Conservation (phyloP, 768 basidiomycete genomes). For the Lactarius sp. region DNA sequence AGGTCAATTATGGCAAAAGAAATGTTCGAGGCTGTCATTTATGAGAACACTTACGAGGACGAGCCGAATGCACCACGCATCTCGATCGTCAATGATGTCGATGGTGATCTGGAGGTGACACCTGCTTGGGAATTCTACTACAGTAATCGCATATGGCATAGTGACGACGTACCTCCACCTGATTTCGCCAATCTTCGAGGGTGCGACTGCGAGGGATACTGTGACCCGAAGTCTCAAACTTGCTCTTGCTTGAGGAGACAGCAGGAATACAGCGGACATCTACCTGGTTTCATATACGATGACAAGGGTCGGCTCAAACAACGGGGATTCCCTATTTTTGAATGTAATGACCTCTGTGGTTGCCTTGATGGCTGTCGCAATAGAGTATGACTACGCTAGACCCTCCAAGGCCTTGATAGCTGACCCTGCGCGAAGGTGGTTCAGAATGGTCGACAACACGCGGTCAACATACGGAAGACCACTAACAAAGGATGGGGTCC, state of each 20-base stretch:
- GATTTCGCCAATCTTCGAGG: conserved; percentile 53
- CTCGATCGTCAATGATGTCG: conserved; percentile 60
- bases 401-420: neutral
- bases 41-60: conserved; percentile 56
- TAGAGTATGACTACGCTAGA: conserved; percentile 46
- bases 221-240: conserved; percentile 65
- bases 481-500: conserved; percentile 80
- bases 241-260: conserved; percentile 70
- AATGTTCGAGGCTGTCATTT: conserved; percentile 62
- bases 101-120: conserved; percentile 48
- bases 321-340: conserved; percentile 63
- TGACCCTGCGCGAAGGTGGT: conserved; percentile 54
- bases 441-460: conserved; percentile 66
- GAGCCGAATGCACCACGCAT: conserved; percentile 70
- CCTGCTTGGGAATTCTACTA: conserved; percentile 88
- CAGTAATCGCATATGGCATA: conserved; percentile 76
- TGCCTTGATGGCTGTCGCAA: conserved; percentile 82
- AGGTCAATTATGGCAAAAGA: conserved; percentile 41
- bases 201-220: conserved; percentile 72
- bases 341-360: conserved; percentile 78
- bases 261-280: conserved; percentile 36
- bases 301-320: conserved; percentile 45
- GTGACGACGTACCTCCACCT: conserved; percentile 61
- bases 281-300: conserved; percentile 67
- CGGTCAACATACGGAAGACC: conserved; percentile 66